Evolutionary conservation across 2,329 filamentous ascomycete species (phyloP).

Genomic region (Diplocarpon mali): DNA sequence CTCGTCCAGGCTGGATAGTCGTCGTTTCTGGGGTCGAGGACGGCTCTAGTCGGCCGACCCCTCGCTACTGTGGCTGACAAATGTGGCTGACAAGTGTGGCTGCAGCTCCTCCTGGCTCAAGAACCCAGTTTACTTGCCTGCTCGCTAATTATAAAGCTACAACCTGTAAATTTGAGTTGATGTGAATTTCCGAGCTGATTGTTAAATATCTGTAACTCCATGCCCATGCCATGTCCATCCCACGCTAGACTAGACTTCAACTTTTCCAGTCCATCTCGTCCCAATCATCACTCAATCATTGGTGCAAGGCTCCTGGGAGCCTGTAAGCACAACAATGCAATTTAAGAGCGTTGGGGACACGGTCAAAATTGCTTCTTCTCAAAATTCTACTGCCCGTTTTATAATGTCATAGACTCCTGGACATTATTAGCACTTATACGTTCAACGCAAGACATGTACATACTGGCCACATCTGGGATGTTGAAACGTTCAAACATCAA

Average conservation of each 20-base stretch:
- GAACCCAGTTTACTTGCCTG: too few relatives aligned
- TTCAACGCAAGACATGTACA: constrained; percentile 28
- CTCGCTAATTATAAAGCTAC: too few relatives aligned
- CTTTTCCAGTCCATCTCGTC: neutral
- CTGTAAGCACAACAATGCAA: neutral
- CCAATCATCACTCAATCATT: neutral
- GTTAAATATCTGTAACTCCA: too few relatives aligned
- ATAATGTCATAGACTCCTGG: constrained; percentile 28
- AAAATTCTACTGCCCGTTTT: constrained; percentile 25
- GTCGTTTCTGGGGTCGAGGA: constrained; percentile 1
- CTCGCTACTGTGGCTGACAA: neutral
- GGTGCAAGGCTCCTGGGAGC: neutral
- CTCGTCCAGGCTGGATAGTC: constrained; percentile 1
- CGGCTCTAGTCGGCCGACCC: neutral
- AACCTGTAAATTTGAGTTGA: too few relatives aligned
- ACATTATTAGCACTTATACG: constrained; percentile 8
- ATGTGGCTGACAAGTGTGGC: too few relatives aligned
- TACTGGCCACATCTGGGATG: constrained; percentile 59
- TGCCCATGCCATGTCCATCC: too few relatives aligned
- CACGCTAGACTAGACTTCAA: neutral
- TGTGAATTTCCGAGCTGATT: too few relatives aligned
- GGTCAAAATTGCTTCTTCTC: neutral
- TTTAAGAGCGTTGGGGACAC: neutral
- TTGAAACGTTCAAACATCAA: constrained; percentile 55
- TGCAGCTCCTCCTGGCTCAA: too few relatives aligned